Evolutionary conservation across 345 rosid genomes (phyloP), one percentile per base, ranked within the genome.

Genomic region (Geranium rotundifolium): DNA sequence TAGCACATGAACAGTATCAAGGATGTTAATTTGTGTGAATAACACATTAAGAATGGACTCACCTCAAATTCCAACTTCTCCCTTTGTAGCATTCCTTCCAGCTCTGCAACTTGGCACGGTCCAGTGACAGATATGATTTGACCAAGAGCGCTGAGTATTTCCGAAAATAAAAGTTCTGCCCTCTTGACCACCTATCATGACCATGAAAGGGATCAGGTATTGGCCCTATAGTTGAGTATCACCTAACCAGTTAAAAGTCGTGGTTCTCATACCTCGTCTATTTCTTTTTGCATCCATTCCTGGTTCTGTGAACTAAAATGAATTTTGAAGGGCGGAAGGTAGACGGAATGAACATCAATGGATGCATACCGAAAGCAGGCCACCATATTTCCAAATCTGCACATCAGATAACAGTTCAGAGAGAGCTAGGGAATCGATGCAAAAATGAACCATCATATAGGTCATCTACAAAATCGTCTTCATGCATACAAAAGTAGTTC

Each of bases 291-390:
- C 71, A 84, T 75, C 99, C 99, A 95, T 30, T 85, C 88, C 77
- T 83, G 96, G 65, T 76, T 79, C 67, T 80, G 83, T 71, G 60
- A 76, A 71, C 68, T 79, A 75, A 95, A 90, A 65, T 80, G 91
- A 83, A 95, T 81, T 76, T 85, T 76, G 29, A 84, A 57, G 57
- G 95, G 96, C 39, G 99, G 99, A 77, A 90, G 96, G 72, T 71
- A 85, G 27, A 95, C 99, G 19, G 97, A 88, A 76, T 80, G 82
- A 78, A 95, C 99, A 69, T 80, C 73, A 69, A 95, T 86, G 62
- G 99, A 84, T 23, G 99, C 99, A 69, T 95, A 95, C n/a, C 95
- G 89, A 71, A 95, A 95, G 86, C 99, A 95, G 68, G 97, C 96
- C 63, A 95, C 96, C 96, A 90, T 90, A 67, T 82, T 81, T 59